Base-by-base conservation (phyloP, 768 basidiomycete genomes). In the Macrolepiota dolichaula region DNA sequence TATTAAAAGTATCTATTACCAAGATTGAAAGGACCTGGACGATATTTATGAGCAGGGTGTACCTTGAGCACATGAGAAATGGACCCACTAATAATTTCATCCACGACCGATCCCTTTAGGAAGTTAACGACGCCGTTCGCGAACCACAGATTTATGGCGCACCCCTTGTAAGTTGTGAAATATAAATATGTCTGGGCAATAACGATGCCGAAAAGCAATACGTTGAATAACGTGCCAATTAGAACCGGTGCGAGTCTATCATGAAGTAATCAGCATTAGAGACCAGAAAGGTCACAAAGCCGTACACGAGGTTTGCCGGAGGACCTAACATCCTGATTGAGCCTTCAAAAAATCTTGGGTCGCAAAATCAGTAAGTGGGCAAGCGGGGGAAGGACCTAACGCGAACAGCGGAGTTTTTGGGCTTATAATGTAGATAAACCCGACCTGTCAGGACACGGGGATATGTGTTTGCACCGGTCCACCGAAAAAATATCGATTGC, bases 111-210 rank as follows among this genome's bases (percentile, higher is more conserved):
- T 85, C 83, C 12, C 81, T 83, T 53, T 1, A 3, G n/a, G 11
- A 12, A 38, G 4, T 55, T 37, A 40, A 15, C 2, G 17, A 11
- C 24, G 38, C 38, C 7, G 44, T 74, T 81, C 4, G 12, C 22
- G 9, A 2, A 6, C 22, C 25, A 35, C 13, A n/a, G 15, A 4
- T 49, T 13, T 2, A 6, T 44, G 12, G 13, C 32, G 32, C 19
- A 68, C 70, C 29, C 7, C 7, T 60, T 67, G 49, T 68, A 68
- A 64, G 76, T 72, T 51, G 73, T 75, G 65, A 74, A 79, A 67
- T 85, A 84, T 7, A 84, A 37, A 61, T 79, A 79, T 12, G 75
- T 70, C 68, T 85, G 78, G 0, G 75, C 76, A 52, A 79, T 76
- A 76, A 81, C 80, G 53, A 83, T 77, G 2, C 80, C 82, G 62